These are phyloP conservation scores for Pseudogymnoascus sp. DNA, from an alignment of 2,329 filamentous ascomycete species.

Conservation along the genomic window DNA sequence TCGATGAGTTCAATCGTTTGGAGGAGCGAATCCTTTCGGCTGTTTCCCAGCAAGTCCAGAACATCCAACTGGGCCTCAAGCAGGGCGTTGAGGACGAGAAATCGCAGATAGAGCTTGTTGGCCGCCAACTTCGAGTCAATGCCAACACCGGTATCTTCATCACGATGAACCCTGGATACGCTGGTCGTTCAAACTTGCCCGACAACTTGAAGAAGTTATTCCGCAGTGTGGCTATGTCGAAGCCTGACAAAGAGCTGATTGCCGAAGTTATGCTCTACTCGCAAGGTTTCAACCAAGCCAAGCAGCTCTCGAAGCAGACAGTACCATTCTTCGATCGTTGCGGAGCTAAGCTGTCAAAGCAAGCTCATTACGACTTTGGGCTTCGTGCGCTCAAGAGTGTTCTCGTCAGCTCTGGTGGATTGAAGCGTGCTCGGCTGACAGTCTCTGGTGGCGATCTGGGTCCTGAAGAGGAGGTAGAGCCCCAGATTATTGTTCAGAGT, in stretches of 20 bases:
- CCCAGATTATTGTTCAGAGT: conserved; percentile 97
- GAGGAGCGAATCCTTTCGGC: conserved; percentile 96
- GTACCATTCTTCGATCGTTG: conserved; percentile 98
- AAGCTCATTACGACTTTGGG: conserved; percentile 98
- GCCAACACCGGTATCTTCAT: conserved; percentile 97
- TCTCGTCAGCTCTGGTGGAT: conserved; percentile 88
- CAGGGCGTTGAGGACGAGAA: conserved; percentile 74
- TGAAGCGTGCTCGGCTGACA: conserved; percentile 77
- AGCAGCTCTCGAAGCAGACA: conserved; percentile 85
- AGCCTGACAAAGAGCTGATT: conserved; percentile 98
- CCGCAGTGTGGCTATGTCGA: conserved; percentile 98
- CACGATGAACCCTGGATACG: conserved; percentile 99
- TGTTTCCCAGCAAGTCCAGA: conserved; percentile 98
- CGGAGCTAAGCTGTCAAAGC: conserved; percentile 72
- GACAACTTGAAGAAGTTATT: conserved; percentile 99
- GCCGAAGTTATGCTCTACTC: conserved; percentile 99
- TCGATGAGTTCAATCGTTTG: conserved; percentile 98
- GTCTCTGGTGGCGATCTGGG: conserved; percentile 48
- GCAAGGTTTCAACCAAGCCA: conserved; percentile 95
- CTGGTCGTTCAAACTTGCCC: conserved; percentile 91
- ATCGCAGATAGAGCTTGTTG: conserved; percentile 87
- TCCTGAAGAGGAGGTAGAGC: conserved; percentile 71
- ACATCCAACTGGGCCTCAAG: conserved; percentile 93
- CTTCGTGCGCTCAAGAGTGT: conserved; percentile 97
- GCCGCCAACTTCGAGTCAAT: conserved; percentile 82